A percentile compares a stretch with the other conserved stretches of the same genome.
phyloP scores from a whole-genome alignment of 176 grass and related monocot species.

The Chrysopogon serrulatus region DNA sequence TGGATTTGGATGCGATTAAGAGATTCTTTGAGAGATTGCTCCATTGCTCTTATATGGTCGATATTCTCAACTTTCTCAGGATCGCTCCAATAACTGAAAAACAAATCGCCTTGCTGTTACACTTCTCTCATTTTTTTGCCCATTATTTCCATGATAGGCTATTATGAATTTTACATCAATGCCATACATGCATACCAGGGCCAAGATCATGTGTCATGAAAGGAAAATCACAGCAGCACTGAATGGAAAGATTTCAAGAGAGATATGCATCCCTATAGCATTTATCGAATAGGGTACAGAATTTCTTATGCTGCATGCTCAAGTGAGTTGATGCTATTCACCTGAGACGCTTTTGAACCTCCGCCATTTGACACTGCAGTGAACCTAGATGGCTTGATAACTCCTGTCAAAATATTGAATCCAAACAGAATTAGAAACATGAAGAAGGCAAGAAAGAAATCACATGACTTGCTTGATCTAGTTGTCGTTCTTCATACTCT shows the following conservation, averaged over 20 bases:
- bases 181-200: neutral
- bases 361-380: conserved; percentile 59
- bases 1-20: conserved; percentile 46
- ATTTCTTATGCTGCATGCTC: neutral
- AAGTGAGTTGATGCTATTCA: conserved; percentile 19
- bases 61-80: conserved; percentile 68
- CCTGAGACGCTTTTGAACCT: conserved; percentile 57
- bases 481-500: neutral
- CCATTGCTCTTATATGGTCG: conserved; percentile 70
- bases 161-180: conserved; percentile 38
- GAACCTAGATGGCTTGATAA: conserved; percentile 51
- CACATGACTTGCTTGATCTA: neutral
- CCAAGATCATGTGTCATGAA: conserved; percentile 19
- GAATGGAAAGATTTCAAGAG: conserved; percentile 20
- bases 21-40: conserved; percentile 70
- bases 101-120: conserved; percentile 17
- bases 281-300: neutral
- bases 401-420: conserved; percentile 41
- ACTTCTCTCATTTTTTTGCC: neutral
- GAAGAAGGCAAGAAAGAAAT: neutral
- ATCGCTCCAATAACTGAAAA: conserved; percentile 70
- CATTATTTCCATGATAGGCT: conserved; percentile 7
- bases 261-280: conserved; percentile 11
- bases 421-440: neutral
- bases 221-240: conserved; percentile 17